Conservation (phyloP, 2,329 filamentous ascomycete genomes). For the Clarireedia homoeocarpa region DNA sequence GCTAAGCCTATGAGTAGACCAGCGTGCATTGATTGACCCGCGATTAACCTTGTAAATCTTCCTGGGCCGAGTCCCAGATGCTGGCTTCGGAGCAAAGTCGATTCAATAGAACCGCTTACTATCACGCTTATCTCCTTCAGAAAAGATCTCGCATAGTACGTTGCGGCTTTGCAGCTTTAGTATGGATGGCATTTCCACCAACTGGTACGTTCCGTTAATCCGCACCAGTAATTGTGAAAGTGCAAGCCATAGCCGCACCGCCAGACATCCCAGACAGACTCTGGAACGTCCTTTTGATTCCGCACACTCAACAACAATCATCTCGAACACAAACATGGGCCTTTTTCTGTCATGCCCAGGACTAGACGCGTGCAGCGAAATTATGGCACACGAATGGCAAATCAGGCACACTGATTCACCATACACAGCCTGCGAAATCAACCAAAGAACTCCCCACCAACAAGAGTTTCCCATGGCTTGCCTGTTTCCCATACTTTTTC, state of each 20-base stretch:
- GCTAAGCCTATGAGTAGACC: no score
- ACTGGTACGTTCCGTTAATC: not conserved
- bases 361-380: constrained; percentile 18
- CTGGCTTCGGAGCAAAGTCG: constrained; percentile 50
- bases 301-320: not conserved
- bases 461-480: constrained; percentile 60
- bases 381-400: no score
- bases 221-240: no score
- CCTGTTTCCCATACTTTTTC: constrained; percentile 62
- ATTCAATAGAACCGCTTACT: constrained; percentile 36
- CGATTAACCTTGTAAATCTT: constrained; percentile 23
- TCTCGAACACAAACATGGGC: constrained; percentile 16
- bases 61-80: constrained; percentile 48
- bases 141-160: constrained; percentile 31
- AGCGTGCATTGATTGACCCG: not conserved
- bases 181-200: not conserved
- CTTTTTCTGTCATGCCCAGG: constrained; percentile 38
- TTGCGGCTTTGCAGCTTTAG: no score
- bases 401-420: not conserved
- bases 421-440: constrained; percentile 9
- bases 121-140: constrained; percentile 53
- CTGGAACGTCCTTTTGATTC: constrained; percentile 11
- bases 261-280: constrained; percentile 12
- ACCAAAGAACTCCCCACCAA: constrained; percentile 28
- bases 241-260: not conserved